Evolutionary conservation across 2,329 filamentous ascomycete genomes (phyloP).

Genomic region (Xylariaceae sp.): DNA sequence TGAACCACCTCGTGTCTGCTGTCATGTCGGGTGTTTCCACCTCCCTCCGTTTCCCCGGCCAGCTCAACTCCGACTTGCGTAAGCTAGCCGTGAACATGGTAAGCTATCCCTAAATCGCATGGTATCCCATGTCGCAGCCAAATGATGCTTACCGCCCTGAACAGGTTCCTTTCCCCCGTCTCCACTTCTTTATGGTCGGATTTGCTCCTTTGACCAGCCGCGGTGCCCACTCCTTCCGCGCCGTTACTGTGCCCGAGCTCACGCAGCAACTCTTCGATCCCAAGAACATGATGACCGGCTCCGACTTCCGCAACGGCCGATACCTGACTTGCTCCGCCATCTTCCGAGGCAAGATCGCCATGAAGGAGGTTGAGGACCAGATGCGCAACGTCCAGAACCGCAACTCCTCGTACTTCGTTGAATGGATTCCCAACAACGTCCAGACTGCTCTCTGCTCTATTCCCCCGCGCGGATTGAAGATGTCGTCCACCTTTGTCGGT

Average conservation of each 20-base stretch:
- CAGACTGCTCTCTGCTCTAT: constrained; percentile 99
- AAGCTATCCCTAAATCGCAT: not conserved
- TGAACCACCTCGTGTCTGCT: constrained; percentile 98
- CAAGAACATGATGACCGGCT: constrained; percentile 99
- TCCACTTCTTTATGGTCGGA: constrained; percentile 99
- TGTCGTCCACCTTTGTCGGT: constrained; percentile 98
- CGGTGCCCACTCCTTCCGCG: constrained; percentile 90
- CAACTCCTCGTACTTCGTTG: constrained; percentile 98
- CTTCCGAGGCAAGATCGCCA: constrained; percentile 99
- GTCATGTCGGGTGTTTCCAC: constrained; percentile 99
- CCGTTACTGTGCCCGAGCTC: constrained; percentile 92
- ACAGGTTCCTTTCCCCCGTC: constrained; percentile 91
- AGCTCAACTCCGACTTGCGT: constrained; percentile 99
- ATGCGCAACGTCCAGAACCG: constrained; percentile 99
- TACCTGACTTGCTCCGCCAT: constrained; percentile 99
- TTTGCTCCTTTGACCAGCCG: constrained; percentile 97
- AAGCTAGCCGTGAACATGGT: constrained; percentile 99
- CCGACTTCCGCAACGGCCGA: constrained; percentile 98
- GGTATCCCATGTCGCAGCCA: not conserved
- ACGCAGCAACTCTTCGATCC: constrained; percentile 99
- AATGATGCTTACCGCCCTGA: constrained; percentile 56
- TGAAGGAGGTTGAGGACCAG: constrained; percentile 99
- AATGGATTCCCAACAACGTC: constrained; percentile 99
- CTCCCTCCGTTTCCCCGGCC: constrained; percentile 97
- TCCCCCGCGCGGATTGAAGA: constrained; percentile 92